phyloP scores from a whole-genome alignment of 805 yeast genomes.

The Starmerella potacharoeniae region DNA sequence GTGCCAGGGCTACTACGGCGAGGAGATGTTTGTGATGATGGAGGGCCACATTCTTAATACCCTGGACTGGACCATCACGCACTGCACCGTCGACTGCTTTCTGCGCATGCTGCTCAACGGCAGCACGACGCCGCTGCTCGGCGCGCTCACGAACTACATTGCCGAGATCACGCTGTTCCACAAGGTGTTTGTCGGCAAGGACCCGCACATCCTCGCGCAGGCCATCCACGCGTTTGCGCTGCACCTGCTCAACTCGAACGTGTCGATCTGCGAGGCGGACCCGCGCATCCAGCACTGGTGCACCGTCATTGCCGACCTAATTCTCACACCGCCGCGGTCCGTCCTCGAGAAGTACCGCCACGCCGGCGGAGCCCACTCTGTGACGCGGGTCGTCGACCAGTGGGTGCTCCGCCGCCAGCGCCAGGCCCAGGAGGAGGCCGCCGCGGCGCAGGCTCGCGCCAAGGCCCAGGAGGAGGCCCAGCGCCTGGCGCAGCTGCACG shows the following conservation, averaged over 20 bases:
- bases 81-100: slow-evolving; percentile 43
- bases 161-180: slow-evolving; percentile 30
- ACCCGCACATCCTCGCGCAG: slow-evolving; percentile 26
- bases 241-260: slow-evolving; percentile 20
- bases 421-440: slow-evolving; percentile 23
- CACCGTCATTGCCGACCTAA: slow-evolving; percentile 26
- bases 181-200: slow-evolving; percentile 27
- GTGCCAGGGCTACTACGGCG: slow-evolving; percentile 53
- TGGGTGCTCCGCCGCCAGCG: slow-evolving; percentile 27
- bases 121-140: slow-evolving; percentile 22
- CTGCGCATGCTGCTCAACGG: slow-evolving; percentile 23
- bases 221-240: slow-evolving; percentile 28
- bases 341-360: slow-evolving; percentile 32
- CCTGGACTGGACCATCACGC: slow-evolving; percentile 57
- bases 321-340: slow-evolving; percentile 29
- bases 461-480: slow-evolving; percentile 14
- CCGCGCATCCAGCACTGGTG: slow-evolving; percentile 27
- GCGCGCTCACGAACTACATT: slow-evolving; percentile 27
- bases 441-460: slow-evolving; percentile 12
- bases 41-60: slow-evolving; percentile 60
- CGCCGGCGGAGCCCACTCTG: slow-evolving; percentile 25
- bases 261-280: slow-evolving; percentile 6
- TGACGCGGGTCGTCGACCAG: slow-evolving; percentile 26
- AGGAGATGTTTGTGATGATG: slow-evolving; percentile 55
- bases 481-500: slow-evolving; percentile 3